These are phyloP conservation scores for Rhizophlyctis rosea DNA, from an alignment of 192 early-diverging fungal species.

Conservation along the genomic window DNA sequence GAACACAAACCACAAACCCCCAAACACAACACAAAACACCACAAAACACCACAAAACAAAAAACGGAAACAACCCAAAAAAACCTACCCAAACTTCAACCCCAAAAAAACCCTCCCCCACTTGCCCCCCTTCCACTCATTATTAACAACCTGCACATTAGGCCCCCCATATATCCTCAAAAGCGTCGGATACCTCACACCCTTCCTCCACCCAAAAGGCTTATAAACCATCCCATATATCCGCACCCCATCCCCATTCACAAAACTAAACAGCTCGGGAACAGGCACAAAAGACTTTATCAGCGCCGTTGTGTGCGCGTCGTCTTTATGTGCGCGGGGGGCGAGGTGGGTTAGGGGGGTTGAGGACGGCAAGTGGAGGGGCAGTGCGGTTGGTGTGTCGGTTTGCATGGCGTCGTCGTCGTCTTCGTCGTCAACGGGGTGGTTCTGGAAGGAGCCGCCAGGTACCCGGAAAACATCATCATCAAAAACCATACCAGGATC, in stretches of 20 bases:
- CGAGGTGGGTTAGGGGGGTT: not conserved
- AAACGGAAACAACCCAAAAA: too few species aligned
- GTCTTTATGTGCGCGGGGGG: not conserved
- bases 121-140: constrained; percentile 70
- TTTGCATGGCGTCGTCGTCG: not conserved
- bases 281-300: constrained; percentile 29
- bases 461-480: not conserved
- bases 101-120: constrained; percentile 55
- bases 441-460: not conserved
- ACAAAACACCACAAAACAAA: too few species aligned
- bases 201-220: constrained; percentile 44
- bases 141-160: constrained; percentile 67
- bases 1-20: too few species aligned
- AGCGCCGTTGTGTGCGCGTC: not conserved
- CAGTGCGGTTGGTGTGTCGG: not conserved
- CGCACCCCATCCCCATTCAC: constrained; percentile 41
- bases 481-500: not conserved
- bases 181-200: constrained; percentile 59
- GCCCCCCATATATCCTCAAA: constrained; percentile 70
- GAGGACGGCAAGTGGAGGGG: not conserved
- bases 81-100: constrained; percentile 32
- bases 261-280: constrained; percentile 54
- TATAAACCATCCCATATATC: constrained; percentile 57
- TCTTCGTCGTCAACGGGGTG: not conserved
- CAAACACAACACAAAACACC: too few species aligned